Conservation (phyloP, 768 basidiomycete genomes). For the Hygrophoropsis aurantiaca region DNA sequence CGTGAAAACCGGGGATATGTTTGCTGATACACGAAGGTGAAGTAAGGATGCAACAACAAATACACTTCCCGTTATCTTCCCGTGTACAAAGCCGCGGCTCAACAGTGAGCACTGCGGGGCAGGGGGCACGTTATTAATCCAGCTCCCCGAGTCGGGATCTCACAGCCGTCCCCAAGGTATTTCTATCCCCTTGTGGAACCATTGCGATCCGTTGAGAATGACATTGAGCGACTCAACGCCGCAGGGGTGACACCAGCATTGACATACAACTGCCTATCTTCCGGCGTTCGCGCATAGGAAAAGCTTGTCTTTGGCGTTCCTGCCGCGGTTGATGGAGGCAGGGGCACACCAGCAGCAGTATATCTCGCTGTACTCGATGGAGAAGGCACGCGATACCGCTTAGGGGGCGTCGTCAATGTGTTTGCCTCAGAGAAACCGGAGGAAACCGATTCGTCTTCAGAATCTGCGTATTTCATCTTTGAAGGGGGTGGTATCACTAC, state of each 20-base stretch:
- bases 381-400: slow-evolving; percentile 20
- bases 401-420: slow-evolving; percentile 33
- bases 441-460: slow-evolving; percentile 24
- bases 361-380: slow-evolving; percentile 5
- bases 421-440: slow-evolving; percentile 30
- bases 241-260: slow-evolving; percentile 20
- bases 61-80: no score
- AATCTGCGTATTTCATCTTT: slow-evolving; percentile 7
- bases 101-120: no score
- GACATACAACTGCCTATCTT: slow-evolving; percentile 11
- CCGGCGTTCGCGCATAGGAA: slow-evolving; percentile 11
- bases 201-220: slow-evolving; percentile 17
- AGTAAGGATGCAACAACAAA: no score
- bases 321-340: slow-evolving; percentile 2
- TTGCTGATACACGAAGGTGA: no score
- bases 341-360: slow-evolving; percentile 10
- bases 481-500: slow-evolving; percentile 30
- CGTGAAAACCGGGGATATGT: no score
- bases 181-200: slow-evolving; percentile 2
- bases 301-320: slow-evolving; percentile 17
- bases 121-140: no score
- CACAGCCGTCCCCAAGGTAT: no score
- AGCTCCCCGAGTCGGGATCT: no score
- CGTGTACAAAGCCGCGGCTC: no score
- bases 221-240: slow-evolving; percentile 20